Evolutionary conservation across 2,329 filamentous ascomycete species (phyloP).

Genomic region (Penicillium aurantiogriseum): DNA sequence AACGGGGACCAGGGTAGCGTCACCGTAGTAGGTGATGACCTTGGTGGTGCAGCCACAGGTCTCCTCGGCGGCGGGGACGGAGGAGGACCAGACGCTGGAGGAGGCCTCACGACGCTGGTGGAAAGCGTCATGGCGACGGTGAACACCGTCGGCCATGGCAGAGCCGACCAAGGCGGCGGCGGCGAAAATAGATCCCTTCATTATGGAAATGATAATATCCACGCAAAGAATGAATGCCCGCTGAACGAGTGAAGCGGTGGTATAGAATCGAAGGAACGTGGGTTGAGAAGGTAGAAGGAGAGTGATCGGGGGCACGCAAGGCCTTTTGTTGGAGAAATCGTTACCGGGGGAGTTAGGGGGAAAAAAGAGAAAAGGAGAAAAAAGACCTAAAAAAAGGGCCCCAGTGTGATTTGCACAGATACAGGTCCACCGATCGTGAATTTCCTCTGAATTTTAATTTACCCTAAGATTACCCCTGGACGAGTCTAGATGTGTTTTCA

Average conservation of each 20-base stretch:
- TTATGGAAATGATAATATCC: slow-evolving; percentile 46
- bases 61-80: slow-evolving; percentile 31
- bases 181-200: slow-evolving; percentile 72
- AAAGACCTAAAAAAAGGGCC: slow-evolving; percentile 4
- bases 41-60: slow-evolving; percentile 71
- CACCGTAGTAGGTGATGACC: slow-evolving; percentile 68
- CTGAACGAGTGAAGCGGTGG: slow-evolving; percentile 63
- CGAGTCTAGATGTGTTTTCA: slow-evolving; percentile 19
- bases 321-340: slow-evolving; percentile 27
- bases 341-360: slow-evolving; percentile 16
- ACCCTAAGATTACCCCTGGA: slow-evolving; percentile 9
- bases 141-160: slow-evolving; percentile 57
- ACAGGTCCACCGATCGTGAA: slow-evolving; percentile 16
- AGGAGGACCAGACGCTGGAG: slow-evolving; percentile 13
- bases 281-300: slow-evolving; percentile 20
- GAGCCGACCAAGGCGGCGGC: slow-evolving; percentile 52
- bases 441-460: slow-evolving; percentile 7
- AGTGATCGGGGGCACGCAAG: slow-evolving; percentile 22
- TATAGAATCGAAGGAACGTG: slow-evolving; percentile 16
- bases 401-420: not conserved
- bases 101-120: slow-evolving; percentile 56
- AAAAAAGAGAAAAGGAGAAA: slow-evolving; percentile 10
- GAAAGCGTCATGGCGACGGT: slow-evolving; percentile 53
- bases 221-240: slow-evolving; percentile 67
- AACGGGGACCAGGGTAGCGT: slow-evolving; percentile 53